These are phyloP conservation scores for Pleurotus citrinopileatus DNA, from an alignment of 768 basidiomycete genomes.

Conservation along the genomic window DNA sequence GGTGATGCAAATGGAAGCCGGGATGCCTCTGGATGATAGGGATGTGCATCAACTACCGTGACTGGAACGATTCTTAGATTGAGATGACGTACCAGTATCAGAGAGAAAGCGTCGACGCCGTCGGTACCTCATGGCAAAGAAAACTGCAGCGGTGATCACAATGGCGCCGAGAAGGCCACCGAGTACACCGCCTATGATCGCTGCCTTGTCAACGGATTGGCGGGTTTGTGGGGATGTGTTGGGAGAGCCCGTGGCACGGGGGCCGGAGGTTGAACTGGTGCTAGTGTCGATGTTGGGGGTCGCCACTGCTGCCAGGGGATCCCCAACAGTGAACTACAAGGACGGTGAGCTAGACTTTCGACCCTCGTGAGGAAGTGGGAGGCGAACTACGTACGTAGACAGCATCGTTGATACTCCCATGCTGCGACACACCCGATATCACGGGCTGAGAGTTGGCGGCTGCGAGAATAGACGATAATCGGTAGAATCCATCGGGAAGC, in stretches of 20 bases:
- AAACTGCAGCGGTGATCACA: background rate
- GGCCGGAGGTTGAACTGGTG: background rate
- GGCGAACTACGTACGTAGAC: background rate
- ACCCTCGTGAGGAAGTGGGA: background rate
- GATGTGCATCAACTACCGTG: too few relatives aligned
- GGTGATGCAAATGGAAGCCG: background rate
- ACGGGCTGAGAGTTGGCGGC: constrained; percentile 1
- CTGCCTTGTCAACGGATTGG: background rate
- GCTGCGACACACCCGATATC: background rate
- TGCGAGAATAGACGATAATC: background rate
- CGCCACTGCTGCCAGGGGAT: background rate
- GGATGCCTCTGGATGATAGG: background rate
- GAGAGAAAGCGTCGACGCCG: background rate
- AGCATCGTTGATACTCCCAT: background rate
- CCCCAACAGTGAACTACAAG: background rate
- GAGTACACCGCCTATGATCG: constrained; percentile 2
- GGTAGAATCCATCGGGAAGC: constrained; percentile 3
- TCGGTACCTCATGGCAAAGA: background rate
- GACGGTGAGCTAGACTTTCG: background rate
- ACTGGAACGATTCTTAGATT: background rate
- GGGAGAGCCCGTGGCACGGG: background rate
- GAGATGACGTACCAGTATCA: background rate
- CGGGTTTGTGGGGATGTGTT: background rate
- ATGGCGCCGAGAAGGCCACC: constrained; percentile 1
- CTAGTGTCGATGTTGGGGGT: background rate